Evolutionary conservation across 2,329 filamentous ascomycete species (phyloP).

Genomic region (Coleophoma cylindrospora): DNA sequence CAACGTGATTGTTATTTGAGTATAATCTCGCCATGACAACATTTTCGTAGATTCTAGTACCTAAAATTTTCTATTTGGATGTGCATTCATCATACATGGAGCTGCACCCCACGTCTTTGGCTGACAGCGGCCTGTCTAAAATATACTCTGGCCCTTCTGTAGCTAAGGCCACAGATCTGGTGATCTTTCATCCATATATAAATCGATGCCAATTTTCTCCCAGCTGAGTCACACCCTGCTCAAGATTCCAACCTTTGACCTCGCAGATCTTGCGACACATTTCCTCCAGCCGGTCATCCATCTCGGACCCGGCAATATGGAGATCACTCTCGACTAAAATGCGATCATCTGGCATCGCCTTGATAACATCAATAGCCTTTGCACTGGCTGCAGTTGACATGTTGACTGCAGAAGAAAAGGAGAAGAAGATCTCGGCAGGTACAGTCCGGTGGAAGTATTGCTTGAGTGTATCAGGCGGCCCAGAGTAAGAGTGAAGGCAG

Average conservation of each 20-base stretch:
- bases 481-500: constrained; percentile 92
- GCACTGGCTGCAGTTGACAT: constrained; percentile 47
- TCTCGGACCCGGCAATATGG: constrained; percentile 72
- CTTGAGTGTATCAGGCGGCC: constrained; percentile 65
- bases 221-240: constrained; percentile 64
- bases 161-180: not conserved
- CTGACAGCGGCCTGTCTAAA: not conserved
- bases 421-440: constrained; percentile 78
- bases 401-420: constrained; percentile 83
- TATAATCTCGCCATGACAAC: too few relatives aligned
- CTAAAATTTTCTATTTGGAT: too few relatives aligned
- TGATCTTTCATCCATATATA: constrained; percentile 23
- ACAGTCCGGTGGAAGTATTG: constrained; percentile 73
- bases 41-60: too few relatives aligned
- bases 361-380: constrained; percentile 55
- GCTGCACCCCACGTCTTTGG: too few relatives aligned
- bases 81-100: too few relatives aligned
- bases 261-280: constrained; percentile 72
- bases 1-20: too few relatives aligned
- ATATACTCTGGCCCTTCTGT: not conserved
- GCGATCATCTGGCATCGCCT: constrained; percentile 68
- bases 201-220: constrained; percentile 75
- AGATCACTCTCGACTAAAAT: constrained; percentile 88
- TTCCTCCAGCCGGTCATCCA: constrained; percentile 74
- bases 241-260: constrained; percentile 71